Conservation (phyloP, 1,284 basidiomycete genomes). For the Microbotryomycetes sp. region DNA sequence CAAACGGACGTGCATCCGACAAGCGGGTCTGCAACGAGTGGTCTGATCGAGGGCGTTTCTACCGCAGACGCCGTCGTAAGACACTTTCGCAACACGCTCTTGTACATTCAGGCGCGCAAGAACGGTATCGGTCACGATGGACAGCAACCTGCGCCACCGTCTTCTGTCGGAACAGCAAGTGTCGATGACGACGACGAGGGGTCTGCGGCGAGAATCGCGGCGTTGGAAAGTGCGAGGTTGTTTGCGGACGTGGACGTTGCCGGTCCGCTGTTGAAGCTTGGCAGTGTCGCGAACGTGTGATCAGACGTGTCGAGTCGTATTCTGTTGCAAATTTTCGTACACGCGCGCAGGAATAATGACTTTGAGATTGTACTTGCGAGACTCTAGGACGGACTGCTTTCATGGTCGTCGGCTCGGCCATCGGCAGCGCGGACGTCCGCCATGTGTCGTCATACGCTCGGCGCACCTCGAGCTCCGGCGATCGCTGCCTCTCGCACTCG, state of each 20-base stretch:
- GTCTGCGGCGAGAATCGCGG: slow-evolving; percentile 5
- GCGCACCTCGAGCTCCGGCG: no score
- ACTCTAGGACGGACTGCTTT: no score
- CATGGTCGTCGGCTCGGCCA: no score
- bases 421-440: no score
- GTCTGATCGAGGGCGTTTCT: slow-evolving; percentile 79
- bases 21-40: slow-evolving; percentile 56
- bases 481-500: no score
- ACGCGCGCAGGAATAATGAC: no score
- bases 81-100: slow-evolving; percentile 84
- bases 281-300: background rate
- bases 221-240: slow-evolving; percentile 5
- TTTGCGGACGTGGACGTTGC: slow-evolving; percentile 25
- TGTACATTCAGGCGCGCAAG: slow-evolving; percentile 73
- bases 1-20: slow-evolving; percentile 70
- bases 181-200: background rate
- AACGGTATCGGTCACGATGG: slow-evolving; percentile 32
- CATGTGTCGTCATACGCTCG: no score
- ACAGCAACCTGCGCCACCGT: background rate
- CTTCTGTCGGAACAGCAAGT: no score
- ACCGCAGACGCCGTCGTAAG: slow-evolving; percentile 83
- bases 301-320: no score
- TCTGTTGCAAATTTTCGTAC: no score
- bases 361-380: no score
- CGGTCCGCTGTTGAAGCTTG: slow-evolving; percentile 22